Evolutionary conservation across 2,329 filamentous ascomycete species (phyloP).

Genomic region (Aureobasidium sp.): DNA sequence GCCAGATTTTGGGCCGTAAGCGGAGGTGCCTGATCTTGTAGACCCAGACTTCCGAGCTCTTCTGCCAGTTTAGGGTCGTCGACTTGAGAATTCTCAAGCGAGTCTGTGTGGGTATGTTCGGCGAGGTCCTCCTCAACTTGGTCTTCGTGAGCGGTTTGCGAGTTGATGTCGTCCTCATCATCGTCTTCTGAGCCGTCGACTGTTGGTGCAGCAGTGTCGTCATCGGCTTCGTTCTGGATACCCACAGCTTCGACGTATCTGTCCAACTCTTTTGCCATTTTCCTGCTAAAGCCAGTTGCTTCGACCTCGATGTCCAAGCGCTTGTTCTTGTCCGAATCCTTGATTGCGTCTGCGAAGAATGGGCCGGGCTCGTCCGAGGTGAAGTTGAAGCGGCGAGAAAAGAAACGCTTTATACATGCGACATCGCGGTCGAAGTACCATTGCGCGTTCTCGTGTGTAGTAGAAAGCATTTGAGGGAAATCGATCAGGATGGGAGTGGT

Average conservation of each 20-base stretch:
- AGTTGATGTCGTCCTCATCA: conserved; percentile 2
- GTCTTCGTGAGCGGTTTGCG: conserved; percentile 23
- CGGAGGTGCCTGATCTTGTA: not conserved
- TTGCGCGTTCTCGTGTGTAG: conserved; percentile 86
- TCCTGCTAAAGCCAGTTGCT: conserved; percentile 91
- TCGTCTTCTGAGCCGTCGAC: conserved; percentile 25
- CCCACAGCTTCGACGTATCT: conserved; percentile 71
- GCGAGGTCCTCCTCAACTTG: not conserved
- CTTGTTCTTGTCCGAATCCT: conserved; percentile 58
- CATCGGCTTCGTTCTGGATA: conserved; percentile 44
- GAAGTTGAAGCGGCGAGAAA: conserved; percentile 83
- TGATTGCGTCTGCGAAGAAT: conserved; percentile 76
- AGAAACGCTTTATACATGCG: conserved; percentile 90
- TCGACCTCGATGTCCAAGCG: conserved; percentile 83
- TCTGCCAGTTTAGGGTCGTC: conserved; percentile 23
- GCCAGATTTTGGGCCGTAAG: not conserved
- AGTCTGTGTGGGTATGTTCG: not conserved
- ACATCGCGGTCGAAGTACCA: conserved; percentile 98
- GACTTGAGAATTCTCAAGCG: conserved; percentile 18
- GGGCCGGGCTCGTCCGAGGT: conserved; percentile 74
- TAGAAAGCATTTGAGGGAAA: conserved; percentile 96
- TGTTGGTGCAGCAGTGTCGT: conserved; percentile 31
- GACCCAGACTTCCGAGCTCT: conserved; percentile 15
- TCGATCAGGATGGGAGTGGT: conserved; percentile 79
- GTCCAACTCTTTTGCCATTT: conserved; percentile 92